Conservation (phyloP, 192 early-diverging fungal species). For the Umbelopsis vinacea region DNA sequence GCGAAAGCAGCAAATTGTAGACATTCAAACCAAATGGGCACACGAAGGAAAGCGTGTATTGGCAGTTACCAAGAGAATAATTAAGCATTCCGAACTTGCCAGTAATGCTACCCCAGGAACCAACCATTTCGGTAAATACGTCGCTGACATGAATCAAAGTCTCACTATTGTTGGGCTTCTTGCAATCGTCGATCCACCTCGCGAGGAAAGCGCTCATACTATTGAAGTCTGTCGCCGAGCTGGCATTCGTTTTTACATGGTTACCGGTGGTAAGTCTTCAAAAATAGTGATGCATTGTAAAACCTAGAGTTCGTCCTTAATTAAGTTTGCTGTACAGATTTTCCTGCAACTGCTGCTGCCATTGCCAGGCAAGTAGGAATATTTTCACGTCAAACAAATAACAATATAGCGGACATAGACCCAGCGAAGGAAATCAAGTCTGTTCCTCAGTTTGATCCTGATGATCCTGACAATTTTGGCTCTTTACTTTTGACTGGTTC, state of each 20-base stretch:
- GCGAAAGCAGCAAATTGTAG: constrained; percentile 37
- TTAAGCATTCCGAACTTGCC: constrained; percentile 18
- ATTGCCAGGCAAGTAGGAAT: constrained; percentile 84
- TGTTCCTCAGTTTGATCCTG: constrained; percentile 12
- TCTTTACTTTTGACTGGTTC: constrained; percentile 70
- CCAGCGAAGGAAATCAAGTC: constrained; percentile 12
- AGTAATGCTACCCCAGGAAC: constrained; percentile 7
- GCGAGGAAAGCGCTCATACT: constrained; percentile 68
- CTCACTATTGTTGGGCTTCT: constrained; percentile 77
- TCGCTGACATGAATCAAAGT: constrained; percentile 43
- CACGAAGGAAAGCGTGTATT: constrained; percentile 63
- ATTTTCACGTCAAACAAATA: constrained; percentile 46
- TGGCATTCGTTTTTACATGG: constrained; percentile 84
- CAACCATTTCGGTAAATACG: constrained; percentile 29
- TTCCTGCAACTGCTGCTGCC: constrained; percentile 74
- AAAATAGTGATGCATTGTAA: not conserved
- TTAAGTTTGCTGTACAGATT: constrained; percentile 43
- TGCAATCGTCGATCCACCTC: constrained; percentile 86
- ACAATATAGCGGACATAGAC: constrained; percentile 42
- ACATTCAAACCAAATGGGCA: constrained; percentile 59
- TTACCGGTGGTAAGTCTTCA: constrained; percentile 67
- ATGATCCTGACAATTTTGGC: constrained; percentile 81
- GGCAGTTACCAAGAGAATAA: constrained; percentile 33
- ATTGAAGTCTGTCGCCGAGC: constrained; percentile 67
- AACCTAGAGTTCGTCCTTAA: not conserved